A percentile compares a stretch with the other conserved stretches of the same genome.
Conservation (phyloP, 805 yeast species). For the Candida ascalaphidarum region DNA sequence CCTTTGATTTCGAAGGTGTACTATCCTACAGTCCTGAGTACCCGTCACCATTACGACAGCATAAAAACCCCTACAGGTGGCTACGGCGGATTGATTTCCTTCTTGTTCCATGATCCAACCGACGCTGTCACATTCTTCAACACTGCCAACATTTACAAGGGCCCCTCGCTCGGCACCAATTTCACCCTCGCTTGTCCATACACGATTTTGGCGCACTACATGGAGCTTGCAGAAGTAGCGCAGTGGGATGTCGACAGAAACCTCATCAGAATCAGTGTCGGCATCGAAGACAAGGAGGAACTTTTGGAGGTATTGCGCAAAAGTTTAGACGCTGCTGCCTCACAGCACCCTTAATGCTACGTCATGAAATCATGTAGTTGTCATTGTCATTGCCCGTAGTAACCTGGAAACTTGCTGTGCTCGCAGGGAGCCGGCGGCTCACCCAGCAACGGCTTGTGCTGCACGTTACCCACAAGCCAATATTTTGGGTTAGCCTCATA, state of each 20-base stretch:
- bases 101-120: conserved; percentile 55
- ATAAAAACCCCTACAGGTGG: conserved; percentile 68
- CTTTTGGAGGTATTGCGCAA: conserved; percentile 20
- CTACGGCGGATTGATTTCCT: conserved; percentile 79
- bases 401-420: conserved; percentile 2
- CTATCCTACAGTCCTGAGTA: conserved; percentile 56
- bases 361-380: too few relatives aligned
- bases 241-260: conserved; percentile 77
- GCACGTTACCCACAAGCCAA: conserved; percentile 56
- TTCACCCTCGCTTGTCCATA: conserved; percentile 88
- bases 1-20: conserved; percentile 54
- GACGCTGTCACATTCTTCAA: conserved; percentile 73
- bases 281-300: conserved; percentile 65
- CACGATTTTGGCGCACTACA: conserved; percentile 76
- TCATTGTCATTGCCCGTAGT: too few relatives aligned
- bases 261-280: conserved; percentile 75
- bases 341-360: too few relatives aligned
- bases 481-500: conserved; percentile 39
- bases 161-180: conserved; percentile 88
- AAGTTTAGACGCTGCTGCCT: conserved; percentile 6
- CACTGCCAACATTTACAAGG: conserved; percentile 62
- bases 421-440: conserved; percentile 45
- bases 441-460: conserved; percentile 35
- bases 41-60: conserved; percentile 61
- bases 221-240: conserved; percentile 70